These are phyloP conservation scores for Hirsutella rhossiliensis DNA, from an alignment of 2,329 filamentous ascomycete species.

Conservation along the genomic window DNA sequence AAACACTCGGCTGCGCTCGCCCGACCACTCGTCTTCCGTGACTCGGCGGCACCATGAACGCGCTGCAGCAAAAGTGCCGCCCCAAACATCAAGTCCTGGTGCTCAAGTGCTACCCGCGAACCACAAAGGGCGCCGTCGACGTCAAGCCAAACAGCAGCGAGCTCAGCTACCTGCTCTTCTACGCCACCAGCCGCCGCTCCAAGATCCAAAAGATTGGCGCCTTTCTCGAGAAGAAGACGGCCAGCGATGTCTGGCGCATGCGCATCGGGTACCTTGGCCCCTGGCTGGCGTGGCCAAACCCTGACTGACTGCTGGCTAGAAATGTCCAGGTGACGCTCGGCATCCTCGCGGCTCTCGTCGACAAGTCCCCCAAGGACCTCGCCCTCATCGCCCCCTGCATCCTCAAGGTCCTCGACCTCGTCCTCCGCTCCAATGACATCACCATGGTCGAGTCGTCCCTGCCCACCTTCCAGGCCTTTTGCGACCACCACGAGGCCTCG, in stretches of 20 bases:
- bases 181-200: conserved; percentile 83
- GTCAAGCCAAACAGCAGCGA: conserved; percentile 95
- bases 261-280: conserved; percentile 59
- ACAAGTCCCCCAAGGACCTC: conserved; percentile 83
- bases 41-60: conserved; percentile 36
- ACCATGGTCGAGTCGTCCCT: conserved; percentile 87
- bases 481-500: conserved; percentile 75
- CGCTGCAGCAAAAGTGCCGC: conserved; percentile 57
- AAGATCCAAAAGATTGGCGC: conserved; percentile 94
- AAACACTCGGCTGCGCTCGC: too few species aligned
- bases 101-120: conserved; percentile 90
- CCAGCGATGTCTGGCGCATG: conserved; percentile 78
- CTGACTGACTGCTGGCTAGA: conserved; percentile 28
- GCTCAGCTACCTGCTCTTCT: conserved; percentile 93
- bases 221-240: conserved; percentile 90
- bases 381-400: conserved; percentile 79
- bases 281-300: neutral
- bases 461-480: conserved; percentile 78
- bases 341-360: conserved; percentile 82
- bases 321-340: conserved; percentile 93
- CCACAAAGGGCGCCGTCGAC: conserved; percentile 80
- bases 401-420: conserved; percentile 70
- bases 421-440: conserved; percentile 78
- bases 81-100: conserved; percentile 96
- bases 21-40: neutral